phyloP scores from a whole-genome alignment of 2,329 filamentous ascomycete species.

The Biscogniauxia mediterranea region DNA sequence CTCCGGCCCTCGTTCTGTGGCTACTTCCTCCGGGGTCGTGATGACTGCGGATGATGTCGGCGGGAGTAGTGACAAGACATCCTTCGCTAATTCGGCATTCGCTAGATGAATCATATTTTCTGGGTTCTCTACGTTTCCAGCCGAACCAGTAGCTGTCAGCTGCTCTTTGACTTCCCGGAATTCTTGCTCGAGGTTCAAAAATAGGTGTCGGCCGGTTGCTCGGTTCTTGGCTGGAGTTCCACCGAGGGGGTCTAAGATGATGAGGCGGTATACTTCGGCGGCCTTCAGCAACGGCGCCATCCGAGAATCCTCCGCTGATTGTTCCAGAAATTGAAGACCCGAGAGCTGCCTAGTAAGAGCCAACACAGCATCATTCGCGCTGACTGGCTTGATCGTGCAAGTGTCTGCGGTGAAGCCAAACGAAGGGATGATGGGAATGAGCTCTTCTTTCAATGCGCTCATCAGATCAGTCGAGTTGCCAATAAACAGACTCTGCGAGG shows the following conservation, averaged over 20 bases:
- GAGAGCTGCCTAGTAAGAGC: conserved; percentile 75
- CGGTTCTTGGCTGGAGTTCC: conserved; percentile 71
- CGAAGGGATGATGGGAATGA: conserved; percentile 67
- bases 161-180: conserved; percentile 67
- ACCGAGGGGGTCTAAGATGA: conserved; percentile 82
- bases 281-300: conserved; percentile 36
- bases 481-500: conserved; percentile 38
- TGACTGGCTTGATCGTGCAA: conserved; percentile 38
- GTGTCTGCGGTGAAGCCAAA: conserved; percentile 43
- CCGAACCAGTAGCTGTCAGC: conserved; percentile 39
- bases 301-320: conserved; percentile 40
- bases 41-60: conserved; percentile 83
- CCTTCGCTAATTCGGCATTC: conserved; percentile 72
- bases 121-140: conserved; percentile 30
- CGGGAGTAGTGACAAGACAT: conserved; percentile 73
- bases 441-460: conserved; percentile 63
- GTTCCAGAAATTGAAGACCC: conserved; percentile 54
- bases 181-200: conserved; percentile 93
- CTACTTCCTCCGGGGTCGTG: conserved; percentile 81
- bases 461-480: conserved; percentile 56
- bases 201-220: conserved; percentile 69
- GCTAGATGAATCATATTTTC: conserved; percentile 45
- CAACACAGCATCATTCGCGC: conserved; percentile 64
- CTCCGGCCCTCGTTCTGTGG: conserved; percentile 47
- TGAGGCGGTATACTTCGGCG: conserved; percentile 70